Conservation (phyloP, 257 asterid genomes). For the Phtheirospermum japonicum region DNA sequence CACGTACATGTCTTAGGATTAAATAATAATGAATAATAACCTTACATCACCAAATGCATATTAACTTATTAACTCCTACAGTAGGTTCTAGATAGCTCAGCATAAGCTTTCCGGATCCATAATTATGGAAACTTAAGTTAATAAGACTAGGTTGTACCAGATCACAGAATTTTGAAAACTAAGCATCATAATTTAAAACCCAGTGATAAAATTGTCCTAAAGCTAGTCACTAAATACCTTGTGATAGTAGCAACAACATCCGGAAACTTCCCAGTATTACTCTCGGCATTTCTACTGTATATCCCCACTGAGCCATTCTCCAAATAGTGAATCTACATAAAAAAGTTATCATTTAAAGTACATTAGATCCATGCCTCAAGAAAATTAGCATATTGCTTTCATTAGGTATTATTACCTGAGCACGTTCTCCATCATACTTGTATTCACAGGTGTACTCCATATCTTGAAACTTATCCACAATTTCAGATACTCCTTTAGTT, state of each 20-base stretch:
- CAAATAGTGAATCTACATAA: constrained; percentile 77
- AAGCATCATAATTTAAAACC: constrained; percentile 13
- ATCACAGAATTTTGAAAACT: not conserved
- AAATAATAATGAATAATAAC: constrained; percentile 4
- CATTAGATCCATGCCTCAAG: constrained; percentile 13
- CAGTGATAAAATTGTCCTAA: constrained; percentile 8
- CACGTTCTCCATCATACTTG: constrained; percentile 98
- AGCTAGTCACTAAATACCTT: constrained; percentile 49
- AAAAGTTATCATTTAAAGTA: constrained; percentile 15
- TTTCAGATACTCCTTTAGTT: constrained; percentile 92
- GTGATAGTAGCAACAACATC: constrained; percentile 74
- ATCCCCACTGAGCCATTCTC: constrained; percentile 89
- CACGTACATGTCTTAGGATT: constrained; percentile 2
- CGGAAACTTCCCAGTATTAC: constrained; percentile 93
- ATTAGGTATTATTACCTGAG: constrained; percentile 61
- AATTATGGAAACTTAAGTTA: not conserved
- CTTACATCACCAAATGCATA: not conserved
- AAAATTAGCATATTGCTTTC: constrained; percentile 20
- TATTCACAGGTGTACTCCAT: constrained; percentile 93
- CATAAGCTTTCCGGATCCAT: constrained; percentile 7
- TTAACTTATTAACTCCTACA: not conserved
- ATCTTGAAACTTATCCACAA: constrained; percentile 86
- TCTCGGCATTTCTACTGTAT: constrained; percentile 94
- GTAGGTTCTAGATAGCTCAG: constrained; percentile 11
- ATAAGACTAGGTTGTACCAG: constrained; percentile 9